A percentile compares a stretch with the other conserved stretches of the same genome.
Conservation (phyloP, 164 flowering plant genomes). For the Macadamia integrifolia region DNA sequence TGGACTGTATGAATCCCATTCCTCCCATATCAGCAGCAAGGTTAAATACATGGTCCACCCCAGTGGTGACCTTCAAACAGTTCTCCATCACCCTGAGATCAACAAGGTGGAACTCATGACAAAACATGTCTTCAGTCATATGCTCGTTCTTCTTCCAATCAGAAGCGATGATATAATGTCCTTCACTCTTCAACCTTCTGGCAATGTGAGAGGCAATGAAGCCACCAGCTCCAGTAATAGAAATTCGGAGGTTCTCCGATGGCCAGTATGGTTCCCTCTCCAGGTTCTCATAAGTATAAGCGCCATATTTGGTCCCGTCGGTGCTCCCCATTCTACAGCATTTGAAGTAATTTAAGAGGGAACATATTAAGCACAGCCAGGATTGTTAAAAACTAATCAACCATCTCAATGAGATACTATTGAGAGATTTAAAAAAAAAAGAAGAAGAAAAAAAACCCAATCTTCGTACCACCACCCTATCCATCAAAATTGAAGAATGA, state of each 20-base stretch:
- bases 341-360: neutral
- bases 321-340: conserved; percentile 69
- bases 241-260: conserved; percentile 74
- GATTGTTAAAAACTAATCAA: too few relatives aligned
- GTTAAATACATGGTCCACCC: conserved; percentile 91
- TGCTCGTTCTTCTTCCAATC: conserved; percentile 99
- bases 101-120: conserved; percentile 91
- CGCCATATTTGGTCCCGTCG: conserved; percentile 52
- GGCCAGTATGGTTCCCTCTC: conserved; percentile 98
- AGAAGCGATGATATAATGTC: conserved; percentile 95
- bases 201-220: conserved; percentile 99
- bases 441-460: neutral
- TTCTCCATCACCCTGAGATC: conserved; percentile 98
- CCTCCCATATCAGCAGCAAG: conserved; percentile 99
- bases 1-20: conserved; percentile 99
- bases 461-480: neutral
- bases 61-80: conserved; percentile 80
- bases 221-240: conserved; percentile 98
- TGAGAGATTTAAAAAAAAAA: neutral
- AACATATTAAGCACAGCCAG: neutral
- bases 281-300: conserved; percentile 73
- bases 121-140: conserved; percentile 97
- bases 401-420: neutral
- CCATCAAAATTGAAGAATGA: neutral
- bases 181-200: conserved; percentile 83